Base-by-base conservation (phyloP, 345 rosid genomes). In the Populus deltoides region DNA sequence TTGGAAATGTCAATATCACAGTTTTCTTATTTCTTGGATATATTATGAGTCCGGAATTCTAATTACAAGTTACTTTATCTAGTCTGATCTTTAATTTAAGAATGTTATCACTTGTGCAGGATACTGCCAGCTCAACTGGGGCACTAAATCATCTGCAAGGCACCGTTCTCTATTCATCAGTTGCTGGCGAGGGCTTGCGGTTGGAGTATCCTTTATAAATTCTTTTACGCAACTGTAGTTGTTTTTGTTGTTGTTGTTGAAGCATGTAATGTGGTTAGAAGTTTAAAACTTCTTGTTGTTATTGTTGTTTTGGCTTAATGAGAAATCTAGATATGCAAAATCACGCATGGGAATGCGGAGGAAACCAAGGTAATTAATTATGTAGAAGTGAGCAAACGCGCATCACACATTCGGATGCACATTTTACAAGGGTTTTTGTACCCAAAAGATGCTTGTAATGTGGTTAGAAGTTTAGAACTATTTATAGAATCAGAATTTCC, bases 311-410 rank as follows among this genome's bases (percentile, higher is more conserved):
- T 86, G 66, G 7, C 92, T 94, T 91, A 85, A 87, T 66, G 7
- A 70, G 73, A 72, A 82, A 80, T 74, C 51, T 73, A 93, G 97
- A 85, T 93, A 83, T 68, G 98, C 98, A 22, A 92, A 87, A 80
- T 93, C 98, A 29, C 85, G 94, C 70, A 92, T 92, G 96, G 92
- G 97, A 65, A 90, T 87, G 94, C 89, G 94, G 43, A 84, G 89
- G 83, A 90, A 93, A 81, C 70, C 81, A n/a, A 81, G 66, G 72
- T 81, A 67, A 67, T 35, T 1, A 73, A 45, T 10, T 13, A 2
- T n/a, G 36, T 20, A 62, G 8, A 66, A 57, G 31, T 17, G 35
- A 7, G 13, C 13, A 45, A 11, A 7, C 1, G 57, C 49, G 2
- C n/a, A 11, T 24, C 61, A 31, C 13, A 39, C 24, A 55, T 7